Percentiles rank a stretch among this genome's conserved stretches.
Conservation (phyloP, 1,139 yeast genomes). For the Blastobotrys ciferrii region DNA sequence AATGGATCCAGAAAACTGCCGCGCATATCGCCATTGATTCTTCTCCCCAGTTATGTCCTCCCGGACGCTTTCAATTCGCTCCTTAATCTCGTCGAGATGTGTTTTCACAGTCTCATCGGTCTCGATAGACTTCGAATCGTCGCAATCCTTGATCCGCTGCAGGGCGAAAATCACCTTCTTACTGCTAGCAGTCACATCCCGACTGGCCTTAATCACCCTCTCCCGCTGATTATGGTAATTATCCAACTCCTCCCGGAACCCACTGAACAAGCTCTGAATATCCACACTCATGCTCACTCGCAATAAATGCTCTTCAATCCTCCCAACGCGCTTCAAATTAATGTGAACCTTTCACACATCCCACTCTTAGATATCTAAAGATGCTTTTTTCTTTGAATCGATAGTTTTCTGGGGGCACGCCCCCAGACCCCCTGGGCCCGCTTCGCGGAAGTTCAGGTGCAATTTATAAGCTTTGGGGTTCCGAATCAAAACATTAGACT, state of each 20-base stretch:
- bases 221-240: conserved; percentile 41
- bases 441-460: too few relatives aligned
- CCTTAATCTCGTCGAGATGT: conserved; percentile 12
- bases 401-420: too few relatives aligned
- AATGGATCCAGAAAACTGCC: conserved; percentile 28
- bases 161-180: conserved; percentile 43
- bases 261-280: conserved; percentile 7
- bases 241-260: conserved; percentile 20
- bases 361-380: background rate
- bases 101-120: conserved; percentile 13
- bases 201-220: conserved; percentile 38
- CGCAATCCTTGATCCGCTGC: conserved; percentile 31
- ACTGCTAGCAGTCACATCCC: conserved; percentile 43
- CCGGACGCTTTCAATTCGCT: conserved; percentile 18
- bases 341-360: background rate
- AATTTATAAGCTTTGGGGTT: too few relatives aligned
- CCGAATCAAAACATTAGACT: too few relatives aligned
- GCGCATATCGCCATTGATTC: conserved; percentile 23
- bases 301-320: background rate
- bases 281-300: background rate
- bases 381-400: too few relatives aligned
- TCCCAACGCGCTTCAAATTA: too few relatives aligned
- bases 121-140: conserved; percentile 9
- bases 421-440: too few relatives aligned
- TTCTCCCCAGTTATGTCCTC: conserved; percentile 20